Evolutionary conservation across 2,329 filamentous ascomycete species (phyloP).

Genomic region (Microdochium nivale): DNA sequence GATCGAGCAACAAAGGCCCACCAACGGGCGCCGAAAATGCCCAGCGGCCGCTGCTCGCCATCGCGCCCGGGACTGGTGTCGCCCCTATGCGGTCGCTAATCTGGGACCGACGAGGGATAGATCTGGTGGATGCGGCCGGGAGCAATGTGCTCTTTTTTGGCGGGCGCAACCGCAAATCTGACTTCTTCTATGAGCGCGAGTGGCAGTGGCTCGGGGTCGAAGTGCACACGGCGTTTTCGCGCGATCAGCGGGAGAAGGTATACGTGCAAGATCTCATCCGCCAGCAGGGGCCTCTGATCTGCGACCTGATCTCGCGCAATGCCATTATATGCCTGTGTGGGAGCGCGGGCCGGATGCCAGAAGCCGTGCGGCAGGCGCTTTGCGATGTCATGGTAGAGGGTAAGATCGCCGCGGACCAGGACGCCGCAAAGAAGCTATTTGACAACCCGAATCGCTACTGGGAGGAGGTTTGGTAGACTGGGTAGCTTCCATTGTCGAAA

Average conservation of each 20-base stretch:
- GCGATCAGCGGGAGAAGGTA: constrained; percentile 51
- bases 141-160: constrained; percentile 66
- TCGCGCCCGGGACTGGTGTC: constrained; percentile 80
- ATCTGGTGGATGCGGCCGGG: constrained; percentile 10
- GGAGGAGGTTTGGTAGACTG: constrained; percentile 49
- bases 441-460: constrained; percentile 32
- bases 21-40: constrained; percentile 8
- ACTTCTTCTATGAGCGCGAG: constrained; percentile 76
- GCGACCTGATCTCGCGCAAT: constrained; percentile 24
- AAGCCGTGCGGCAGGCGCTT: constrained; percentile 42
- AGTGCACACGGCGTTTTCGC: constrained; percentile 59
- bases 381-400: constrained; percentile 36
- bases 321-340: constrained; percentile 47
- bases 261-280: constrained; percentile 49
- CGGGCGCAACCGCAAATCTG: constrained; percentile 62
- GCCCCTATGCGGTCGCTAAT: constrained; percentile 76
- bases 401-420: constrained; percentile 20
- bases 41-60: constrained; percentile 56
- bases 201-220: constrained; percentile 50
- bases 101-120: constrained; percentile 54
- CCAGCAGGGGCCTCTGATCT: constrained; percentile 27
- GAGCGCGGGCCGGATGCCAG: constrained; percentile 49
- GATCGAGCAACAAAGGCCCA: constrained; percentile 14
- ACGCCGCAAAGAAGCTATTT: constrained; percentile 28
- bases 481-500: background rate